Evolutionary conservation across 192 early-diverging fungal genomes (phyloP).

Genomic region (Podila epigama): DNA sequence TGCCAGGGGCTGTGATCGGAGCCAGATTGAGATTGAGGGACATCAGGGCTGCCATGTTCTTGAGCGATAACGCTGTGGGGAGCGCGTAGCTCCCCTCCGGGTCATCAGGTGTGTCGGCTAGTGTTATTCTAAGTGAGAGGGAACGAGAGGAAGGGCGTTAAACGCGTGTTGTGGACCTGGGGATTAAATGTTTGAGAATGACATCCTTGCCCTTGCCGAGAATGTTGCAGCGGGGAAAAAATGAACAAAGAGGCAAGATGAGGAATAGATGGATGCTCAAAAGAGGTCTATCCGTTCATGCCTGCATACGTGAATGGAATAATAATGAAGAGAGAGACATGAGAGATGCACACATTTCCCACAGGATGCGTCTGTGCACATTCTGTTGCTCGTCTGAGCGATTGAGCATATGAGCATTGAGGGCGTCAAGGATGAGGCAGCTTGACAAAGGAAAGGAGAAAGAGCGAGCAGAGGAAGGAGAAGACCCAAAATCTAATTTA

Average conservation of each 20-base stretch:
- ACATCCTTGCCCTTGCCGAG: no score
- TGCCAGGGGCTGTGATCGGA: not conserved
- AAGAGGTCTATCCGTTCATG: not conserved
- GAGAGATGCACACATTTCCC: not conserved
- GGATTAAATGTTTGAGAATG: no score
- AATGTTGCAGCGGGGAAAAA: no score
- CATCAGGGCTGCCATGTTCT: conserved; percentile 15
- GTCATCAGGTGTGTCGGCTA: conserved; percentile 48
- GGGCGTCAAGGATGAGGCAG: no score
- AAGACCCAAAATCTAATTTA: not conserved
- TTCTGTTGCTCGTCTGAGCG: not conserved
- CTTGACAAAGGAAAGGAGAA: no score
- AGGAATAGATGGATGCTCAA: not conserved
- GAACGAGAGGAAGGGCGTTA: not conserved
- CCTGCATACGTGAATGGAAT: not conserved
- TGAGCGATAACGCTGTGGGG: conserved; percentile 25
- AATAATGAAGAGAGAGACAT: not conserved
- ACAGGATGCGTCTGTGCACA: not conserved
- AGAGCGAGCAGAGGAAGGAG: no score
- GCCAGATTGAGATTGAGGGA: not conserved
- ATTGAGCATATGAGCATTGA: no score
- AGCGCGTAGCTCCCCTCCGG: conserved; percentile 41
- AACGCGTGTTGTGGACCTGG: no score
- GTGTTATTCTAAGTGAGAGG: conserved; percentile 32
- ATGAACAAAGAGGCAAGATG: not conserved